Conservation (phyloP, 306 rosid species). For the Fagus sylvatica region DNA sequence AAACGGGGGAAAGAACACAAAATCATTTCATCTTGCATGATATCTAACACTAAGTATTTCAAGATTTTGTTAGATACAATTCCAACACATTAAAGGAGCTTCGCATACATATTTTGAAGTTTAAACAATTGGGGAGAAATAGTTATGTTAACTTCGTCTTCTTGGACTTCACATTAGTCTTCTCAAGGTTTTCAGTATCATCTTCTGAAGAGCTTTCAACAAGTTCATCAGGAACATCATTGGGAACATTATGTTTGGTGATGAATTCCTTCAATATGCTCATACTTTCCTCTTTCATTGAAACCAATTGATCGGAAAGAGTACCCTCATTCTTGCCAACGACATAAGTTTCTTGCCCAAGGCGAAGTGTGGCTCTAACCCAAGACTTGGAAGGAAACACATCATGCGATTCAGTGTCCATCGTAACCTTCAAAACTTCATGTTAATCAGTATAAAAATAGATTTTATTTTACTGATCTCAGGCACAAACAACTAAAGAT, state of each 20-base stretch:
- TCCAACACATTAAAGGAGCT: neutral
- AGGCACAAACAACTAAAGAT: neutral
- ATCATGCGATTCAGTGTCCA: slow-evolving; percentile 51
- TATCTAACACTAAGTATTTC: neutral
- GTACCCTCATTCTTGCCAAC: slow-evolving; percentile 41
- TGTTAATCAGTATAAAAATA: neutral
- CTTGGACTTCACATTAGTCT: slow-evolving; percentile 57
- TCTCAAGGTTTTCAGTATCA: slow-evolving; percentile 49
- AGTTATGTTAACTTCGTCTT: slow-evolving; percentile 65
- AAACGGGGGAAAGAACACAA: neutral
- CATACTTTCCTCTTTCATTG: slow-evolving; percentile 76
- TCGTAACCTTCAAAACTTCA: slow-evolving; percentile 20
- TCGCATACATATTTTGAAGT: neutral
- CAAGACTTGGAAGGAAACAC: slow-evolving; percentile 31
- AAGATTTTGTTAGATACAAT: neutral
- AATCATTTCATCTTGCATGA: neutral
- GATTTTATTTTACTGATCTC: neutral
- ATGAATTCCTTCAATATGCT: slow-evolving; percentile 73
- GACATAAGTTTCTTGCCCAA: slow-evolving; percentile 59
- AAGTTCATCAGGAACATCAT: slow-evolving; percentile 78
- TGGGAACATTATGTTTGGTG: slow-evolving; percentile 77
- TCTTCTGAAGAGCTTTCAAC: slow-evolving; percentile 68
- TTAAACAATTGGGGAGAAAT: neutral
- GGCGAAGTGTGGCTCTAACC: slow-evolving; percentile 52
- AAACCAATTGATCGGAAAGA: slow-evolving; percentile 69